A percentile compares a stretch with the other conserved stretches of the same genome.
Evolutionary conservation across 805 yeast species (phyloP).

Genomic region (Candida wancherniae): DNA sequence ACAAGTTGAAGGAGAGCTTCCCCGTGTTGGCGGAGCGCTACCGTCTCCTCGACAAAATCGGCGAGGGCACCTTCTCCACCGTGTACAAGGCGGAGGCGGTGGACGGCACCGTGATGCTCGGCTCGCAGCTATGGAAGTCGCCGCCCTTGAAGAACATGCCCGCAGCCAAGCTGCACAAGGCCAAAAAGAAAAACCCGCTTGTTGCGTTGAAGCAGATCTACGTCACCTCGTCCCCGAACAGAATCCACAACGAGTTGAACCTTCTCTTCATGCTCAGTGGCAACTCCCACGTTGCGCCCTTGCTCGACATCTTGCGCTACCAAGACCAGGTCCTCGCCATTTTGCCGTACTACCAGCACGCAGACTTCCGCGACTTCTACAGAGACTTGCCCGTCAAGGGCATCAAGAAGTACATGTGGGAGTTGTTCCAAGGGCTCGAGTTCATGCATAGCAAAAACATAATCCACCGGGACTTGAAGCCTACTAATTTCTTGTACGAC

Average conservation of each 20-base stretch:
- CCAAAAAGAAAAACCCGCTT: constrained; percentile 33
- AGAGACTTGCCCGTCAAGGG: constrained; percentile 76
- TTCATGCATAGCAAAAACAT: constrained; percentile 47
- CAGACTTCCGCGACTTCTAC: constrained; percentile 84
- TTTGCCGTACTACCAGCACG: constrained; percentile 84
- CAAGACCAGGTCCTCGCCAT: constrained; percentile 94
- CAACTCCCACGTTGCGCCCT: constrained; percentile 74
- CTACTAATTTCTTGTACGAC: constrained; percentile 67
- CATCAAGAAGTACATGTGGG: constrained; percentile 73
- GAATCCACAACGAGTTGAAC: constrained; percentile 85
- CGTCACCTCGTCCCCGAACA: constrained; percentile 89
- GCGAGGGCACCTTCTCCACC: constrained; percentile 63
- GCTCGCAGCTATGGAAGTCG: constrained; percentile 41
- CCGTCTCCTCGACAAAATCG: constrained; percentile 52
- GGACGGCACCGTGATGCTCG: constrained; percentile 33
- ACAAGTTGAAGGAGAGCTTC: constrained; percentile 49
- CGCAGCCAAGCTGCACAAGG: constrained; percentile 11
- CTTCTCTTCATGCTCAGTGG: constrained; percentile 66
- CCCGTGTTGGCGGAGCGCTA: constrained; percentile 47
- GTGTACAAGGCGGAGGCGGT: constrained; percentile 60
- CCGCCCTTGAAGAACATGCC: constrained; percentile 35
- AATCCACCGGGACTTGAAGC: constrained; percentile 43
- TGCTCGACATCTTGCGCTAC: constrained; percentile 79
- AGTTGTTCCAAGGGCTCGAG: constrained; percentile 69
- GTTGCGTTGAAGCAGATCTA: constrained; percentile 93